Percentiles rank a stretch among this genome's conserved stretches.
These are phyloP conservation scores for Aspergillus ustus DNA, from an alignment of 2,329 filamentous ascomycete species.

Conservation along the genomic window DNA sequence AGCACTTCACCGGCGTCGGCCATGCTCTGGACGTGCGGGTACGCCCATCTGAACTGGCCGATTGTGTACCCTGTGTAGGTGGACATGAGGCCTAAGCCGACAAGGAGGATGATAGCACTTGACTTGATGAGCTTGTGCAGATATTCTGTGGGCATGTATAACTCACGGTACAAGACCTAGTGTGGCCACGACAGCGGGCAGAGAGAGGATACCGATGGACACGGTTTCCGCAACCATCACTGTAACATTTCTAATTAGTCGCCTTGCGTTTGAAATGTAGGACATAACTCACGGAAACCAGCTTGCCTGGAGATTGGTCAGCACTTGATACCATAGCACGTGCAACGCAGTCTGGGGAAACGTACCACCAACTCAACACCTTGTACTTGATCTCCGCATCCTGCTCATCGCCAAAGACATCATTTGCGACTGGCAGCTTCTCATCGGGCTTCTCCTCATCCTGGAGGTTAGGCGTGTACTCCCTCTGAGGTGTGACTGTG, in stretches of 20 bases:
- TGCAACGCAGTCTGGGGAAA: background rate
- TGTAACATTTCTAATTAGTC: background rate
- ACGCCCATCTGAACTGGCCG: slow-evolving; percentile 62
- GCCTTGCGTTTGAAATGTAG: background rate
- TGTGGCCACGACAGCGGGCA: slow-evolving; percentile 57
- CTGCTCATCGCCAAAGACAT: slow-evolving; percentile 47
- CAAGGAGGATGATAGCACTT: slow-evolving; percentile 57
- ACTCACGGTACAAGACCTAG: slow-evolving; percentile 58
- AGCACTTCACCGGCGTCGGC: slow-evolving; percentile 70
- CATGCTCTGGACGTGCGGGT: slow-evolving; percentile 67
- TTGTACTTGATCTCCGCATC: slow-evolving; percentile 55
- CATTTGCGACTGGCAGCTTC: slow-evolving; percentile 28
- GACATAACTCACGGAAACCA: slow-evolving; percentile 34
- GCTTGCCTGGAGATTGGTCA: slow-evolving; percentile 46
- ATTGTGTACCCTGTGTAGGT: slow-evolving; percentile 66
- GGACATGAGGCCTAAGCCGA: slow-evolving; percentile 59
- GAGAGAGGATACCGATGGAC: slow-evolving; percentile 62
- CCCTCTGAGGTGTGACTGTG: background rate
- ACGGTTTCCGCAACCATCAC: slow-evolving; percentile 64
- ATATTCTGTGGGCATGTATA: background rate
- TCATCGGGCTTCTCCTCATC: slow-evolving; percentile 22
- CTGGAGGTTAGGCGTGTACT: background rate
- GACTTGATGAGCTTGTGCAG: background rate
- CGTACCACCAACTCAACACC: slow-evolving; percentile 53
- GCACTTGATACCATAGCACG: background rate